These are phyloP conservation scores for Lachnellula subtilissima DNA, from an alignment of 2,329 filamentous ascomycete genomes.

Conservation along the genomic window DNA sequence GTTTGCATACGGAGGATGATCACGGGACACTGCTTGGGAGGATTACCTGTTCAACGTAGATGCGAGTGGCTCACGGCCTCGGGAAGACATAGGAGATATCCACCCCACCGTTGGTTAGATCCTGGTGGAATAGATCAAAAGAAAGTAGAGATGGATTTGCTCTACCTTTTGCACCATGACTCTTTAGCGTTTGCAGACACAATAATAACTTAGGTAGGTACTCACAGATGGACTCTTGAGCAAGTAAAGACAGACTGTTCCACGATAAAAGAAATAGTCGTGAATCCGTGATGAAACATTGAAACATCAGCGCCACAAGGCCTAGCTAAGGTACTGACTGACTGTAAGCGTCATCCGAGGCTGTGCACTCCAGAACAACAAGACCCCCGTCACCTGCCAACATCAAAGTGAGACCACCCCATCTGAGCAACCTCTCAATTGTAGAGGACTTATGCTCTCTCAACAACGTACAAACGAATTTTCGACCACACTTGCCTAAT, in stretches of 20 bases:
- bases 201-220: no score
- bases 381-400: background rate
- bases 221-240: no score
- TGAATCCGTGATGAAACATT: background rate
- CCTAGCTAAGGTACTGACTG: background rate
- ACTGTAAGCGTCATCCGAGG: background rate
- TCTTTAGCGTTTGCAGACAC: no score
- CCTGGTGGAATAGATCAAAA: background rate
- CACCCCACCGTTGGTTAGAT: background rate
- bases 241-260: no score
- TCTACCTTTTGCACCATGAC: no score
- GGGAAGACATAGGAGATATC: background rate
- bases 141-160: background rate
- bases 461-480: background rate
- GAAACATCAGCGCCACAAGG: background rate
- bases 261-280: background rate
- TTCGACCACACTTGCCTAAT: background rate
- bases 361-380: background rate
- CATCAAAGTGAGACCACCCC: background rate
- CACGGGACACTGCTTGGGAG: background rate
- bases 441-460: no score
- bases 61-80: background rate
- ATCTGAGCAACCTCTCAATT: background rate
- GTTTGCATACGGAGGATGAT: background rate
- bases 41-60: background rate